These are phyloP conservation scores for Kwoniella shandongensis DNA, from an alignment of 768 basidiomycete genomes.

Conservation along the genomic window DNA sequence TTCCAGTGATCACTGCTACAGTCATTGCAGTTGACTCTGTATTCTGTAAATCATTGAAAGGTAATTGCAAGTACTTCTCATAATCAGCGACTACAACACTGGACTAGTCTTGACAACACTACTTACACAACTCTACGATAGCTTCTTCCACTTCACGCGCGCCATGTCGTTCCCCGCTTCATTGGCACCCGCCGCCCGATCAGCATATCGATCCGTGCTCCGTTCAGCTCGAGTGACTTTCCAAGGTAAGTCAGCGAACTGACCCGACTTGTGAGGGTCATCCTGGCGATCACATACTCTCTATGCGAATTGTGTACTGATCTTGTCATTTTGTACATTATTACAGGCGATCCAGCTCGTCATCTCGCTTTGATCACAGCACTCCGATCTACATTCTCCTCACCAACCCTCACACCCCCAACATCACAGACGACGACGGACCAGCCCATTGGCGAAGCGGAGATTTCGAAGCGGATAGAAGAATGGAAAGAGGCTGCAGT, in stretches of 20 bases:
- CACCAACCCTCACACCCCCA: slow-evolving; percentile 41
- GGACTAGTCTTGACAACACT: no score
- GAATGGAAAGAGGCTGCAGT: slow-evolving; percentile 70
- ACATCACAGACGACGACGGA: slow-evolving; percentile 11
- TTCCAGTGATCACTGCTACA: no score
- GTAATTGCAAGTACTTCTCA: no score
- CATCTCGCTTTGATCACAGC: slow-evolving; percentile 26
- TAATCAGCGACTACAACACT: no score
- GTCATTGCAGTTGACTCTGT: no score
- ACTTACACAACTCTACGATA: no score
- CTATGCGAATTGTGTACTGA: no score
- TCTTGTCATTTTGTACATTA: not conserved
- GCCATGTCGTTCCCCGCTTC: slow-evolving; percentile 35
- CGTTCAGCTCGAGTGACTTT: slow-evolving; percentile 43
- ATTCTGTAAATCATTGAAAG: no score
- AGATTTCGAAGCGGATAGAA: slow-evolving; percentile 48
- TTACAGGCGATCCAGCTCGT: slow-evolving; percentile 27
- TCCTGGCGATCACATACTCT: no score
- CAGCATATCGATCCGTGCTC: slow-evolving; percentile 39
- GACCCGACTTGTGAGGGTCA: no score
- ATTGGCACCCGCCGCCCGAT: slow-evolving; percentile 32
- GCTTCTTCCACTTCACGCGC: not conserved
- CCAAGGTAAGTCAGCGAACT: slow-evolving; percentile 33
- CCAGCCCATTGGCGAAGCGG: slow-evolving; percentile 16
- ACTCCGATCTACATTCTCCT: slow-evolving; percentile 44